phyloP scores from a whole-genome alignment of 1,284 basidiomycete species.

The Peniophora sp. region DNA sequence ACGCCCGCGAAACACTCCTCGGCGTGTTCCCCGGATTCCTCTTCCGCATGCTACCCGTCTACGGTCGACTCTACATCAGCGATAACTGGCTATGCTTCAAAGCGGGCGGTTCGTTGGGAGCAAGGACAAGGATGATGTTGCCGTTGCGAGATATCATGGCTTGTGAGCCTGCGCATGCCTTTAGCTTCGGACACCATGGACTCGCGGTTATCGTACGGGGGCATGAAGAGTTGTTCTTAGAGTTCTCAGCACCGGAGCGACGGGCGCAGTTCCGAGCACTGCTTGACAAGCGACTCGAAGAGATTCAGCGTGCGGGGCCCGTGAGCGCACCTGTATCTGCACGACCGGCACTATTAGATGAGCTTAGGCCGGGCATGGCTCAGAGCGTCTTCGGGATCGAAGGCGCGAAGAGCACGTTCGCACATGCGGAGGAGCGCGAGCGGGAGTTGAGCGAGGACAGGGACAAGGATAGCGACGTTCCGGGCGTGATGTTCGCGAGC shows the following conservation, averaged over 20 bases:
- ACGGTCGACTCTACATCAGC: slow-evolving; percentile 82
- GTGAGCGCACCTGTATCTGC: background rate
- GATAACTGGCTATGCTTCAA: slow-evolving; percentile 88
- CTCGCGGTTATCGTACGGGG: slow-evolving; percentile 88
- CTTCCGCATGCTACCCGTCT: slow-evolving; percentile 79
- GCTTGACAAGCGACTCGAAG: slow-evolving; percentile 78
- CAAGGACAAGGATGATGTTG: slow-evolving; percentile 88
- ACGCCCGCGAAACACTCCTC: slow-evolving; percentile 78
- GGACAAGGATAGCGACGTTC: slow-evolving; percentile 34
- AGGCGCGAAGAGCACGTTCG: slow-evolving; percentile 42
- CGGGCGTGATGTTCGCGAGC: slow-evolving; percentile 90
- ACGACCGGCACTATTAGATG: background rate
- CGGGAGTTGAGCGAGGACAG: slow-evolving; percentile 37
- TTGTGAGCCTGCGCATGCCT: slow-evolving; percentile 79
- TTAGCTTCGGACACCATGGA: slow-evolving; percentile 84
- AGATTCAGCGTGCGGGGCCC: slow-evolving; percentile 33
- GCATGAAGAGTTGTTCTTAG: slow-evolving; percentile 95
- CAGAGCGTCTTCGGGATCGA: slow-evolving; percentile 36
- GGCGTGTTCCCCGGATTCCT: slow-evolving; percentile 88
- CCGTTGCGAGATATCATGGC: slow-evolving; percentile 85
- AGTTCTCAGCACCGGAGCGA: slow-evolving; percentile 76
- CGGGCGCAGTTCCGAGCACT: slow-evolving; percentile 70
- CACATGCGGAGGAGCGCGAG: slow-evolving; percentile 69
- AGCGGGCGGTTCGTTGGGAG: slow-evolving; percentile 66
- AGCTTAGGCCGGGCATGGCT: background rate